Base-by-base conservation (phyloP, 495 filamentous ascomycete species). In the Penicillium macrosclerotiorum region DNA sequence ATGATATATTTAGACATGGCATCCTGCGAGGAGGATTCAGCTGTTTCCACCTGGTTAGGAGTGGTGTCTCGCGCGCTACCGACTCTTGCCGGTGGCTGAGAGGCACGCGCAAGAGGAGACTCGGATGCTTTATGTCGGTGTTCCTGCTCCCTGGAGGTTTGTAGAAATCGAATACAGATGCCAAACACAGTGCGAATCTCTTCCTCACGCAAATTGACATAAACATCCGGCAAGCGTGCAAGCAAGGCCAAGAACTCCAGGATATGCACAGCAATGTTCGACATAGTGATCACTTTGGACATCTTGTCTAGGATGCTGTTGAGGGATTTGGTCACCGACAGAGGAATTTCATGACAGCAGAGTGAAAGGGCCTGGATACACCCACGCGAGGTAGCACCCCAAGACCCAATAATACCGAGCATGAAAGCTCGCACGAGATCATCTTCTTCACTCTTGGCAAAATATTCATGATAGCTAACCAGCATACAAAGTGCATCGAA, bases 301-400 rank as follows among this genome's bases (percentile, higher is more conserved):
- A 97, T 94, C 58, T 85, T 91, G 57, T 90, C 85, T 30, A 97
- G 73, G 44, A 97, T 90, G 24, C 75, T 83, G 26, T 86, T 85
- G 39, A 97, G 68, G 19, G 83, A 82, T 56, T 89, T 95, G 55
- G 83, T 85, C 37, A 90, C 83, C 22, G 89, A 89, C 20, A 80
- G 72, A 18, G 91, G 90, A 19, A 96, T 77, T 62, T 99, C 94
- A 57, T 96, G 85, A 57, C 90, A 96, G 66, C 90, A 97, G 31
- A 97, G 82, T 2, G 89, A 86, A 6, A 99, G 74, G 2, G 90
- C 93, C 64, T 97, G 92, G 37, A 99, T 95, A 62, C 93, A 96
- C 36, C 81, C 85, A 56, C 88, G 90, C 19, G 89, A 87, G 16
- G 85, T 91, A 49, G 88, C 79, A 52, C 96, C 92, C 78, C 86